phyloP scores from a whole-genome alignment of 768 basidiomycete species.

The Amanita pallidorosea region DNA sequence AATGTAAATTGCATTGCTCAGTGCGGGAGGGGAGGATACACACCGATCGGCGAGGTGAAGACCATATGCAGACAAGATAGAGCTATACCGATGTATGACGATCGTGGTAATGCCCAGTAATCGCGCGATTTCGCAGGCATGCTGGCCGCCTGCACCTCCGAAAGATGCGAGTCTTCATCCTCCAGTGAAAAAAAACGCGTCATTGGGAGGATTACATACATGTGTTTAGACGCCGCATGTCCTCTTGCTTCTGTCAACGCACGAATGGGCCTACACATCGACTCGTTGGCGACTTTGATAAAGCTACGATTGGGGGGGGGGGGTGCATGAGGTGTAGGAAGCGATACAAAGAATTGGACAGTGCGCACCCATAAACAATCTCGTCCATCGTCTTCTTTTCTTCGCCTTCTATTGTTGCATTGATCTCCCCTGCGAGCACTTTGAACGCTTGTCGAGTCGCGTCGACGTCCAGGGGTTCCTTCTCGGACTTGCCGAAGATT shows the following conservation, averaged over 20 bases:
- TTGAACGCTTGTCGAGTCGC: constrained; percentile 65
- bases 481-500: constrained; percentile 86
- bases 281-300: constrained; percentile 94
- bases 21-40: constrained; percentile 1
- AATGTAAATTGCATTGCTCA: neutral
- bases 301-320: constrained; percentile 58
- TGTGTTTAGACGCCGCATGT: constrained; percentile 69
- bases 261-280: constrained; percentile 90
- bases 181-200: neutral
- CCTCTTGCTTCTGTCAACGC: constrained; percentile 86
- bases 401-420: constrained; percentile 30
- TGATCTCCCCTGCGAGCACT: constrained; percentile 58
- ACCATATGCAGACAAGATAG: constrained; percentile 89
- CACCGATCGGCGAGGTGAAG: constrained; percentile 79
- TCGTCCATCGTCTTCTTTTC: constrained; percentile 64
- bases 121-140: constrained; percentile 86
- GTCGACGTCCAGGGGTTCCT: constrained; percentile 70
- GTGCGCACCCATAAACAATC: constrained; percentile 72
- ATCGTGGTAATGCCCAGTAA: constrained; percentile 82
- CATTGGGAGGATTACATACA: constrained; percentile 20
- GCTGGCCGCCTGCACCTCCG: constrained; percentile 86
- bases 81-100: constrained; percentile 84
- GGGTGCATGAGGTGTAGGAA: no score
- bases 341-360: neutral
- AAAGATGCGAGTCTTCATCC: constrained; percentile 66